Evolutionary conservation across 2,329 filamentous ascomycete genomes (phyloP), one percentile per base, ranked within the genome.

Genomic region (Ophiocordyceps polyrhachis-furcata): DNA sequence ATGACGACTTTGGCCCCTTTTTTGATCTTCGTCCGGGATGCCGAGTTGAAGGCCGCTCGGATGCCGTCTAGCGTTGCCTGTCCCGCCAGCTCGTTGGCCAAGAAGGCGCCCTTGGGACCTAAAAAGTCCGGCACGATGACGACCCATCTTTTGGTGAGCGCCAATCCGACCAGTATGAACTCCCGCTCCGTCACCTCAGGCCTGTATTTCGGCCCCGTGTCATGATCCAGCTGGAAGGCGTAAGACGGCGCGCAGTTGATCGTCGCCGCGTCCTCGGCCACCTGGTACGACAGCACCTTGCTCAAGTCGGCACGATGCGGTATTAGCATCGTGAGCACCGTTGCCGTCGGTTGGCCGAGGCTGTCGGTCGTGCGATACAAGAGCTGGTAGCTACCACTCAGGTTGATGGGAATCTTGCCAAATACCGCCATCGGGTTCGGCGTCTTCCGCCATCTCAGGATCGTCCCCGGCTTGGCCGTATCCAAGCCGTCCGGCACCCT

Each of bases 41-140:
- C 47, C 17, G 49, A 58, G 19, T 52, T 50, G 9, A 65, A 47
- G 1, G 61, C 62, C 0, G 66, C 66, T 19, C 67, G 62, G 14
- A 69, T 56, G 8, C 61, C 61, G 49, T 71, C 63, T 14, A 70
- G 55, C 14, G 61, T 63, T 0, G 63, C 60, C 31, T 69, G 58
- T 0, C 64, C 67, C 5, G 61, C 61, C 15, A 62, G 55, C 7
- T 57, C 53, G 41, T 64, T 64, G 12, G 63, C 62, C 1, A 59
- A 52, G 49, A 66, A 71, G 2, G 65, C 60, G 1, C 65, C 66
- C 14, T 54, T 53, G 2, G 64, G 63, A 0, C 66, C 66, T 45
- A 68, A 60, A 45, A 62, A 65, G 49, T 73, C 70, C 0, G 69
- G 67, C 58, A 66, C 55, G 15, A 62, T 65, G 21, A 73, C 64